These are phyloP conservation scores for Celoporthe dispersa DNA, from an alignment of 2,329 filamentous ascomycete genomes.

Conservation along the genomic window DNA sequence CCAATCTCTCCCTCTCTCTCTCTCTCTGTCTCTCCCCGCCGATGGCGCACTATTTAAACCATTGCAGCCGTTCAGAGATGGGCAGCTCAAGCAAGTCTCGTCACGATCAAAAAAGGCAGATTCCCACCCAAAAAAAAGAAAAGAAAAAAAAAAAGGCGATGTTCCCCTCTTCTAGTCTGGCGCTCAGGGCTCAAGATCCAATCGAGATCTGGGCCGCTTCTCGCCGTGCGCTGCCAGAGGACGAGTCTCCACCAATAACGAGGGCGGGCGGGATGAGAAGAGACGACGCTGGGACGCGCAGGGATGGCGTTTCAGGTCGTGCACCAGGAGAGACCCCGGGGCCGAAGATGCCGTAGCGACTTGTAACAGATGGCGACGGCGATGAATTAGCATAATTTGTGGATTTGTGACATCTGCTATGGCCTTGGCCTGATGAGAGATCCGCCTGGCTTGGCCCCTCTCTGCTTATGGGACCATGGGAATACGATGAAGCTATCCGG, in stretches of 20 bases:
- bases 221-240: not conserved
- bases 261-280: not conserved
- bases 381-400: slow-evolving; percentile 14
- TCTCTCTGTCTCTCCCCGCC: too few species aligned
- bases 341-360: slow-evolving; percentile 16
- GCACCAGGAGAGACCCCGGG: slow-evolving; percentile 13
- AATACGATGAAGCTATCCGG: not conserved
- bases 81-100: not conserved
- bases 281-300: slow-evolving; percentile 6
- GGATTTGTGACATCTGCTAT: not conserved
- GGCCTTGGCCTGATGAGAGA: not conserved
- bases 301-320: slow-evolving; percentile 28
- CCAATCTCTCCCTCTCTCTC: too few species aligned
- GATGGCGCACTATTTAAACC: not conserved
- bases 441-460: not conserved
- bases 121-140: not conserved
- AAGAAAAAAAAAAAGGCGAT: not conserved
- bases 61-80: not conserved
- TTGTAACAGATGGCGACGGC: slow-evolving; percentile 7
- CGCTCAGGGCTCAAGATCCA: not conserved
- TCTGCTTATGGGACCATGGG: not conserved
- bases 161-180: not conserved
- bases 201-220: not conserved
- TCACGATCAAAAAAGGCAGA: too few species aligned
- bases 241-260: not conserved